A percentile compares a stretch with the other conserved stretches of the same genome.
phyloP scores from a whole-genome alignment of 495 filamentous ascomycete species.

The Cetradonia linearis region DNA sequence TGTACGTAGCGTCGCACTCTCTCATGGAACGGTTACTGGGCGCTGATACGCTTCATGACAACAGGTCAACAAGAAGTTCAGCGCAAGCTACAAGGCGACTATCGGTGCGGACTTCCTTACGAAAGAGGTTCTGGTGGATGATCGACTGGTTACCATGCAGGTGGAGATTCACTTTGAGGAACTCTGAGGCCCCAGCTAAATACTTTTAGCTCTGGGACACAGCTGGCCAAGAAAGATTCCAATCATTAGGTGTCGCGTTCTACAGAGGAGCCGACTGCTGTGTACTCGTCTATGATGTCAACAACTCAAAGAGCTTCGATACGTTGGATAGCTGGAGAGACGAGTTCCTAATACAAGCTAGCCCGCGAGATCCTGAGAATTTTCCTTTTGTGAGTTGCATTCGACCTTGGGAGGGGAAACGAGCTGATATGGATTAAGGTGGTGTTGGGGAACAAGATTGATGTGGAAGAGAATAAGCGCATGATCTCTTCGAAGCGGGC shows the following conservation, averaged over 20 bases:
- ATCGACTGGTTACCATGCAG: constrained; percentile 97
- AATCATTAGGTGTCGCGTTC: constrained; percentile 95
- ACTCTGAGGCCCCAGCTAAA: not conserved
- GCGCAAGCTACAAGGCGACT: constrained; percentile 97
- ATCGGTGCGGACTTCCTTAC: constrained; percentile 99
- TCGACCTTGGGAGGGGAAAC: constrained; percentile 3
- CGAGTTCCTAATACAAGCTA: constrained; percentile 96
- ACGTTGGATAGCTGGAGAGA: constrained; percentile 97
- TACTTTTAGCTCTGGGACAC: constrained; percentile 84
- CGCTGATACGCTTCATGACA: not conserved
- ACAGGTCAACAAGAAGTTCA: constrained; percentile 99
- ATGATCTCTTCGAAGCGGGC: constrained; percentile 92
- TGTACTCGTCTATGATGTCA: constrained; percentile 96
- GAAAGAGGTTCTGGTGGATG: constrained; percentile 94
- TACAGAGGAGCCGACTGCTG: constrained; percentile 98
- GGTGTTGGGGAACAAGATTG: constrained; percentile 97
- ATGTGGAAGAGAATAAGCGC: constrained; percentile 94
- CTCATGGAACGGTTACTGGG: not conserved
- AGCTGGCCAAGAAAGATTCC: constrained; percentile 94
- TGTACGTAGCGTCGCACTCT: constrained; percentile 49
- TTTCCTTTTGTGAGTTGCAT: constrained; percentile 82
- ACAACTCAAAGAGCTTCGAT: constrained; percentile 98
- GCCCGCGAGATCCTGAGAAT: constrained; percentile 88
- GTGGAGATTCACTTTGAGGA: constrained; percentile 38
- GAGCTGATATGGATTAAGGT: constrained; percentile 40